Evolutionary conservation across 495 filamentous ascomycete genomes (phyloP).

Genomic region (Xylaria castorea): DNA sequence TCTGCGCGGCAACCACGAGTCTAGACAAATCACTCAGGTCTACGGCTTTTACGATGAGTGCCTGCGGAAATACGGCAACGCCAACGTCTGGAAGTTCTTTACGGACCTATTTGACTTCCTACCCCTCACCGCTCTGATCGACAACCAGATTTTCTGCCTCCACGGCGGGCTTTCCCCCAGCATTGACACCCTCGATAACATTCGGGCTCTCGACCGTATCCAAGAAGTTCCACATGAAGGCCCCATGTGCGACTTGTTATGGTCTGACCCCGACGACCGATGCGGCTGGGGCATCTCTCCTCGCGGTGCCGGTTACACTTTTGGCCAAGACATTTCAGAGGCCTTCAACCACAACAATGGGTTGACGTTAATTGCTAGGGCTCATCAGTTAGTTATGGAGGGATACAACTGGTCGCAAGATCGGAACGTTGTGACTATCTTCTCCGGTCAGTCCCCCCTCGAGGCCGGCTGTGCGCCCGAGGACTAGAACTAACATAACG

Average conservation of each 20-base stretch:
- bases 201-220: slow-evolving; percentile 91
- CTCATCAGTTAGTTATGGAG: slow-evolving; percentile 97
- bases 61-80: slow-evolving; percentile 96
- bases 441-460: slow-evolving; percentile 72
- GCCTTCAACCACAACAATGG: slow-evolving; percentile 99
- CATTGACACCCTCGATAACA: slow-evolving; percentile 98
- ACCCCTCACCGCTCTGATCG: slow-evolving; percentile 95
- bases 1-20: slow-evolving; percentile 96
- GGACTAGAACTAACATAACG: slow-evolving; percentile 13
- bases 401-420: slow-evolving; percentile 99
- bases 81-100: slow-evolving; percentile 99
- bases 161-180: slow-evolving; percentile 95
- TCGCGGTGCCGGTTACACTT: slow-evolving; percentile 96
- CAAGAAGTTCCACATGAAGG: slow-evolving; percentile 99
- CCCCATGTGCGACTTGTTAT: slow-evolving; percentile 97
- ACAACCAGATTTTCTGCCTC: slow-evolving; percentile 99
- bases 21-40: slow-evolving; percentile 95
- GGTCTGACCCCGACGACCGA: slow-evolving; percentile 97
- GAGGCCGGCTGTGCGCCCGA: neutral
- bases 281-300: slow-evolving; percentile 99
- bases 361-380: slow-evolving; percentile 90
- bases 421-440: slow-evolving; percentile 97
- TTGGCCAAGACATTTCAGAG: slow-evolving; percentile 98
- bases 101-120: slow-evolving; percentile 99
- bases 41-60: slow-evolving; percentile 99